phyloP scores from a whole-genome alignment of 805 yeast species.

The Candida easanensis region DNA sequence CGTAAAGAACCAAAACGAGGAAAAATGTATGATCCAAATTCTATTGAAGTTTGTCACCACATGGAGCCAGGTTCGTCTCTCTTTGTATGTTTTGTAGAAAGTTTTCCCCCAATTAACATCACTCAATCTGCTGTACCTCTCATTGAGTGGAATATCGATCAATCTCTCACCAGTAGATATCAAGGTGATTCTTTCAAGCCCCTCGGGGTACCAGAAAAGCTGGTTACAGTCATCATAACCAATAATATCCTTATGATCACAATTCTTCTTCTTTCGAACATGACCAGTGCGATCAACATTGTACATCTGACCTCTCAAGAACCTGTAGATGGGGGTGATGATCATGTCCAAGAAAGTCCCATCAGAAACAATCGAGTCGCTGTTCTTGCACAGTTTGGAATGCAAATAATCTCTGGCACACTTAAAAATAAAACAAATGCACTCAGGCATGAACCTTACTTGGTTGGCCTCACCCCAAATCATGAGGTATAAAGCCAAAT shows the following conservation, averaged over 20 bases:
- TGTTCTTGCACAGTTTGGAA: neutral
- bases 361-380: conserved; percentile 26
- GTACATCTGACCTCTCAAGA: conserved; percentile 54
- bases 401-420: conserved; percentile 65
- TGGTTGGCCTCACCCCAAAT: conserved; percentile 94
- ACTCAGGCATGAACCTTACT: conserved; percentile 82
- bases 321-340: conserved; percentile 69
- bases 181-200: conserved; percentile 57
- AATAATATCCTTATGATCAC: conserved; percentile 65
- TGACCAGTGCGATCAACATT: conserved; percentile 43
- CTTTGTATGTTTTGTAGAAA: conserved; percentile 72
- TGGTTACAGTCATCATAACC: conserved; percentile 93
- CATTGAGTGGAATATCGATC: conserved; percentile 48
- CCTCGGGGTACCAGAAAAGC: conserved; percentile 78
- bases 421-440: conserved; percentile 78
- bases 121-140: conserved; percentile 51
- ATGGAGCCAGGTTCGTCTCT: conserved; percentile 76
- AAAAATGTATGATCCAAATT: conserved; percentile 73
- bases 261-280: conserved; percentile 41
- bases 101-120: conserved; percentile 64
- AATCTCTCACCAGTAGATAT: conserved; percentile 40
- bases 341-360: conserved; percentile 56
- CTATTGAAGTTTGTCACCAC: conserved; percentile 71
- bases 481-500: conserved; percentile 65
- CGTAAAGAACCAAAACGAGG: conserved; percentile 78